Percentiles rank a stretch among this genome's conserved stretches.
Conservation (phyloP, 306 rosid genomes). For the Cicer arietinum region DNA sequence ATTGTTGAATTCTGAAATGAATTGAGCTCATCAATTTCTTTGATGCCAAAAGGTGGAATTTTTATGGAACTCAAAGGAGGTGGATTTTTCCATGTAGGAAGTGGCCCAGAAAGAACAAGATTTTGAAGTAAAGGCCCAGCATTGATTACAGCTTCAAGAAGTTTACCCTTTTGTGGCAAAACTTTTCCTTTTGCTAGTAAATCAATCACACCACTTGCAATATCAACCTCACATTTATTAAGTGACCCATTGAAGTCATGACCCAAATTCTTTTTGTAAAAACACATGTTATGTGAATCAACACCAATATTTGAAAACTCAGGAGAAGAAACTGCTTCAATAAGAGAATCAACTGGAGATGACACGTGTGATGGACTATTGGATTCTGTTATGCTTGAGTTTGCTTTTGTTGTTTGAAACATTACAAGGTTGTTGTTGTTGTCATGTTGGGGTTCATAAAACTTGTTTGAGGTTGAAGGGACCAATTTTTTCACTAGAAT, state of each 20-base stretch:
- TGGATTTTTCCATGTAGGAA: slow-evolving; percentile 80
- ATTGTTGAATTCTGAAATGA: slow-evolving; percentile 5
- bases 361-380: slow-evolving; percentile 63
- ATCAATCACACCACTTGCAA: slow-evolving; percentile 49
- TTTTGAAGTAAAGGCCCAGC: slow-evolving; percentile 77
- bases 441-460: slow-evolving; percentile 20
- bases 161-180: slow-evolving; percentile 73
- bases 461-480: slow-evolving; percentile 38
- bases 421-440: slow-evolving; percentile 47
- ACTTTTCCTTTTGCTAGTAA: slow-evolving; percentile 47
- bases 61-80: slow-evolving; percentile 63
- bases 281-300: slow-evolving; percentile 54
- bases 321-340: slow-evolving; percentile 64
- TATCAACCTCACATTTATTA: slow-evolving; percentile 40
- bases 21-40: slow-evolving; percentile 43
- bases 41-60: slow-evolving; percentile 56
- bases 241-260: neutral
- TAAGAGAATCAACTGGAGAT: slow-evolving; percentile 63
- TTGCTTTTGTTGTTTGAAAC: slow-evolving; percentile 55
- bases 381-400: slow-evolving; percentile 64
- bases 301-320: slow-evolving; percentile 56
- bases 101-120: slow-evolving; percentile 67
- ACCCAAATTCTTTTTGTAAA: slow-evolving; percentile 29
- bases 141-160: slow-evolving; percentile 62
- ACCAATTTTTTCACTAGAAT: slow-evolving; percentile 43